Evolutionary conservation across 495 filamentous ascomycete species (phyloP).

Genomic region (Pyrenopolyporus hunteri): DNA sequence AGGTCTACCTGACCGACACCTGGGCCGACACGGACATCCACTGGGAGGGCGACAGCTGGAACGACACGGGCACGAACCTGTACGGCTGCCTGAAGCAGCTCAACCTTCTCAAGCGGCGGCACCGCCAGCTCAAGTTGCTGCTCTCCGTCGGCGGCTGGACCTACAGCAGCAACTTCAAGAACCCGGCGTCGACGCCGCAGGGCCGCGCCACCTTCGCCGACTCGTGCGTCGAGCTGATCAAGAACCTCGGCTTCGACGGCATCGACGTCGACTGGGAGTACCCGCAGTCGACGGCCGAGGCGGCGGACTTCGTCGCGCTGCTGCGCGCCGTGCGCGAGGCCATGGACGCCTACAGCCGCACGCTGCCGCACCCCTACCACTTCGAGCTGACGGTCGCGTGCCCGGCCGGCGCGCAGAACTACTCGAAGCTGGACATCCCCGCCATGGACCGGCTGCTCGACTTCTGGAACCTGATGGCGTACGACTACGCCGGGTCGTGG

Average conservation of each 20-base stretch:
- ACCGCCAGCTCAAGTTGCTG: constrained; percentile 88
- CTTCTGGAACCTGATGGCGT: constrained; percentile 95
- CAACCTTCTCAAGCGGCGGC: constrained; percentile 83
- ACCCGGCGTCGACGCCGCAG: constrained; percentile 68
- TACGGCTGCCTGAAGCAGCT: constrained; percentile 96
- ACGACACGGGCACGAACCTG: constrained; percentile 72
- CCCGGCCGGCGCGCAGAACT: constrained; percentile 70
- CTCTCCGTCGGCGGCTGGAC: constrained; percentile 98
- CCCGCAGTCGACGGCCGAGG: constrained; percentile 57
- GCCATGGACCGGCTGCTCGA: constrained; percentile 84
- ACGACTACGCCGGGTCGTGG: constrained; percentile 83
- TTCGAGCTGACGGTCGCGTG: constrained; percentile 86
- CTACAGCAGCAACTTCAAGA: constrained; percentile 84
- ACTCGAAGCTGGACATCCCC: constrained; percentile 70
- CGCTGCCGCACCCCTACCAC: constrained; percentile 57
- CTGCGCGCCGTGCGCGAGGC: constrained; percentile 69
- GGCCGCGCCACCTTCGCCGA: constrained; percentile 72
- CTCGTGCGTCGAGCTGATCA: constrained; percentile 70
- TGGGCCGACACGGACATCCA: constrained; percentile 93
- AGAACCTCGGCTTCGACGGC: constrained; percentile 65
- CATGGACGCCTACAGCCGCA: constrained; percentile 62
- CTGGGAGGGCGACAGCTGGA: constrained; percentile 80
- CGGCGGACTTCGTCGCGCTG: constrained; percentile 75
- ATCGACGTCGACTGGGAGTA: constrained; percentile 72
- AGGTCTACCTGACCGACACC: constrained; percentile 75